Conservation (phyloP, 768 basidiomycete species). For the Tricholoma hemisulphureum region DNA sequence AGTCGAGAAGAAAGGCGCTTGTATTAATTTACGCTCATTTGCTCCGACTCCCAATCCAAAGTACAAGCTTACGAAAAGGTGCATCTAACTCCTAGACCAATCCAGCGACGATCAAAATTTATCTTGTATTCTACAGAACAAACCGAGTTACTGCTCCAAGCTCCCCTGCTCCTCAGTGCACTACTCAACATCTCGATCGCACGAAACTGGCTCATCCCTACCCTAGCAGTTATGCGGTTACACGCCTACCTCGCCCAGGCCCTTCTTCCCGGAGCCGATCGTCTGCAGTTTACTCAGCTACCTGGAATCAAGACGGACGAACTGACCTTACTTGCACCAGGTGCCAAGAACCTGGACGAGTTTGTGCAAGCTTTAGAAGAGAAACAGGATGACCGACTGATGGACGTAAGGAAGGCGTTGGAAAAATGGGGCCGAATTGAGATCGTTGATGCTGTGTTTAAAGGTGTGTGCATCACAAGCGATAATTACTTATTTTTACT, state of each 20-base stretch:
- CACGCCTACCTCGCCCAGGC: constrained; percentile 86
- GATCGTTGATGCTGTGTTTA: constrained; percentile 79
- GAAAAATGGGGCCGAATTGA: constrained; percentile 74
- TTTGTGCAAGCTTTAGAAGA: constrained; percentile 50
- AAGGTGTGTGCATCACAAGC: constrained; percentile 50
- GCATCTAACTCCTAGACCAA: neutral
- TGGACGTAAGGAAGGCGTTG: constrained; percentile 62
- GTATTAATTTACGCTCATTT: constrained; percentile 84
- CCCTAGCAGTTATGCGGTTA: constrained; percentile 75
- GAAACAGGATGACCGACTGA: constrained; percentile 46
- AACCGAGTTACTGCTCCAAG: constrained; percentile 64
- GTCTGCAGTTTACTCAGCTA: constrained; percentile 64
- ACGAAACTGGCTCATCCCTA: constrained; percentile 86
- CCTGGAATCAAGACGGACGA: constrained; percentile 66
- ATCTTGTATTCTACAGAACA: constrained; percentile 53
- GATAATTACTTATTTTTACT: neutral
- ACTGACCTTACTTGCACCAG: constrained; percentile 32
- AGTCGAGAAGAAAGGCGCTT: constrained; percentile 53
- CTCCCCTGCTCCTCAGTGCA: constrained; percentile 72
- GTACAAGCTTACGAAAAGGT: constrained; percentile 63
- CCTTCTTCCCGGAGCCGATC: constrained; percentile 55
- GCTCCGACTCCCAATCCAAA: constrained; percentile 59
- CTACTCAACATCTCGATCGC: constrained; percentile 79
- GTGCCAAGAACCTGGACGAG: constrained; percentile 43
- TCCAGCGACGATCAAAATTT: neutral